Conservation (phyloP, 345 rosid species). For the Erodium maritimum region DNA sequence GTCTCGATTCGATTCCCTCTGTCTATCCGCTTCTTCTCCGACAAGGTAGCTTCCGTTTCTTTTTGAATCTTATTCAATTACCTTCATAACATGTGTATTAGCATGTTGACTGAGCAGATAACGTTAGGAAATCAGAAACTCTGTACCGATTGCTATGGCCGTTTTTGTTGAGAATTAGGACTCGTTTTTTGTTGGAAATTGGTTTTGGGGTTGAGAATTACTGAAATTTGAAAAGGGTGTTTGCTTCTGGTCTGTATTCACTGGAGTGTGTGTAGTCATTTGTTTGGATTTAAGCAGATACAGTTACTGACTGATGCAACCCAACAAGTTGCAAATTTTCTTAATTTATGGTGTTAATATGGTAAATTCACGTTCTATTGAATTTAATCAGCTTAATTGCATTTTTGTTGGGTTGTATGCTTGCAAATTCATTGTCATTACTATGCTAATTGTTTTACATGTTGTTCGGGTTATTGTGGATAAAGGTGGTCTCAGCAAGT, state of each 20-base stretch:
- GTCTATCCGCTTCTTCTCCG: constrained; percentile 7
- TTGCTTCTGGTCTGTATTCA: neutral
- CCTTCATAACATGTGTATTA: neutral
- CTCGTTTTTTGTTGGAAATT: neutral
- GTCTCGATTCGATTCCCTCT: constrained; percentile 4
- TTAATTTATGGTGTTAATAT: no score
- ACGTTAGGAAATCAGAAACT: no score
- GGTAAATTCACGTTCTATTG: neutral
- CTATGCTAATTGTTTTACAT: neutral
- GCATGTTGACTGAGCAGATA: neutral
- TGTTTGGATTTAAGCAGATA: neutral
- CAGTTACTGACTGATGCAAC: neutral
- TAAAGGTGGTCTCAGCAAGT: constrained; percentile 30
- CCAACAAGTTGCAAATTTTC: neutral
- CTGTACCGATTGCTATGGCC: neutral
- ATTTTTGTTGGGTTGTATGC: no score
- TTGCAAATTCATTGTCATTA: neutral
- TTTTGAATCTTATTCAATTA: neutral
- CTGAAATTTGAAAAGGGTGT: neutral
- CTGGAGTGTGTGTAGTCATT: neutral
- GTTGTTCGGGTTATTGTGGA: constrained; percentile 8
- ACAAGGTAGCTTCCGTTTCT: constrained; percentile 6
- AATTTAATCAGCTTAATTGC: neutral
- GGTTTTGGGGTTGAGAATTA: no score
- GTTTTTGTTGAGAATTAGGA: neutral